Evolutionary conservation across 2,329 filamentous ascomycete species (phyloP).

Genomic region (Pseudocercospora vitis): DNA sequence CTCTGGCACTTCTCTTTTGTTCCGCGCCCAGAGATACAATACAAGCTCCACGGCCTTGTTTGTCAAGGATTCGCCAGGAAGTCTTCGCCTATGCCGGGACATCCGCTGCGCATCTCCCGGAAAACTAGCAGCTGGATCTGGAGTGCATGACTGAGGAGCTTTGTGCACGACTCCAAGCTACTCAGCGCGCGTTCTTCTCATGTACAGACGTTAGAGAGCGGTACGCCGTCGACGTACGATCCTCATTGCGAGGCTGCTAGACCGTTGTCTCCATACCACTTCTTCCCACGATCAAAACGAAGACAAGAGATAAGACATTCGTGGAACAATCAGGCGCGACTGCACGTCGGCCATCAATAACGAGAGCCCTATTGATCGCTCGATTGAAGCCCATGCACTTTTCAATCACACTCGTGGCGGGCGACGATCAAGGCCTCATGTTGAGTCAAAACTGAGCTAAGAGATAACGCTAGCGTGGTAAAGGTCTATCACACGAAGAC

Average conservation of each 20-base stretch:
- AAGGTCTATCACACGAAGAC: background rate
- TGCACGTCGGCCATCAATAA: background rate
- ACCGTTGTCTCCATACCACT: background rate
- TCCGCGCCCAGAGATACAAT: background rate
- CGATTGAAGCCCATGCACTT: background rate
- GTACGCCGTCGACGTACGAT: background rate
- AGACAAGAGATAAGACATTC: constrained; percentile 2
- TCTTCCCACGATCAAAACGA: background rate
- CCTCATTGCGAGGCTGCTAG: constrained; percentile 4
- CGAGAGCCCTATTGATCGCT: background rate
- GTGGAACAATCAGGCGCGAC: background rate
- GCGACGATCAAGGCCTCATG: background rate
- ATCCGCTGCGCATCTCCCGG: background rate
- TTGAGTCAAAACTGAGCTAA: background rate
- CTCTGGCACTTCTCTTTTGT: background rate
- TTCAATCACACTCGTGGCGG: background rate
- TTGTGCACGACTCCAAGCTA: background rate
- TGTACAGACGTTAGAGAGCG: background rate
- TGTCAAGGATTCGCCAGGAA: background rate
- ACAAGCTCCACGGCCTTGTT: background rate
- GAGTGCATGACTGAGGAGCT: background rate
- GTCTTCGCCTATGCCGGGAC: background rate
- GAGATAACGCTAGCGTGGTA: background rate
- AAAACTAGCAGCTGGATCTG: background rate
- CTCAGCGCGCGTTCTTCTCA: background rate